Evolutionary conservation across 176 grass and related monocot species (phyloP).

Genomic region (Thinopyrum elongatum): DNA sequence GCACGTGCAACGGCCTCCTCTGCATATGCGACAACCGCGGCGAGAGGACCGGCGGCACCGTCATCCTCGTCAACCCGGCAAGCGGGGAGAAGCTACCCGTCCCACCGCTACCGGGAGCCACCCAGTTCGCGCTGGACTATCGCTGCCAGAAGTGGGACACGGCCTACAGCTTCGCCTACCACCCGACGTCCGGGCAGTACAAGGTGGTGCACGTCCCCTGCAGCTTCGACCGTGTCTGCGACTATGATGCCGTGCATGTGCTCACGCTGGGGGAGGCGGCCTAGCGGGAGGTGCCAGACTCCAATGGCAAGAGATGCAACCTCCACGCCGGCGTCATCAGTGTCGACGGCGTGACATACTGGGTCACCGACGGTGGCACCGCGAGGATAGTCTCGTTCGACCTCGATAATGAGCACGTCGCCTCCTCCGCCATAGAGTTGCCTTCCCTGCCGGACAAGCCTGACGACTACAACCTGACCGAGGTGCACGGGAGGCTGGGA

Average conservation of each 20-base stretch:
- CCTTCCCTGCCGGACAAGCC: neutral
- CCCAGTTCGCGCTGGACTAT: neutral
- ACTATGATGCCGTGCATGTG: neutral
- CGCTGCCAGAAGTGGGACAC: neutral
- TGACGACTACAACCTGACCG: neutral
- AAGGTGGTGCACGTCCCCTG: neutral
- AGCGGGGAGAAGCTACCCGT: neutral
- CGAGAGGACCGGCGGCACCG: neutral
- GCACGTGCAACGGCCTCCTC: neutral
- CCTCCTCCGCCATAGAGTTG: neutral
- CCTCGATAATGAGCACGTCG: neutral
- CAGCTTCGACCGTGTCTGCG: neutral
- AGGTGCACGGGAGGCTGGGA: neutral
- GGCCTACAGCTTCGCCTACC: neutral
- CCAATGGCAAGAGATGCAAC: neutral
- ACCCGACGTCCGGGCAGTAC: neutral
- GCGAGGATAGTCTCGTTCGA: neutral
- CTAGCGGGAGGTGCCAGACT: neutral
- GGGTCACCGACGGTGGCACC: neutral
- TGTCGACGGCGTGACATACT: neutral
- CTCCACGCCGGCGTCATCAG: neutral
- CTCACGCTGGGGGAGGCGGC: neutral
- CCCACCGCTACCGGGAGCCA: neutral
- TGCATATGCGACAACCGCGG: neutral
- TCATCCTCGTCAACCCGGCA: neutral